Evolutionary conservation across 805 yeast genomes (phyloP), one percentile per base, ranked within the genome.

Genomic region (Sugiyamaella smithiae): DNA sequence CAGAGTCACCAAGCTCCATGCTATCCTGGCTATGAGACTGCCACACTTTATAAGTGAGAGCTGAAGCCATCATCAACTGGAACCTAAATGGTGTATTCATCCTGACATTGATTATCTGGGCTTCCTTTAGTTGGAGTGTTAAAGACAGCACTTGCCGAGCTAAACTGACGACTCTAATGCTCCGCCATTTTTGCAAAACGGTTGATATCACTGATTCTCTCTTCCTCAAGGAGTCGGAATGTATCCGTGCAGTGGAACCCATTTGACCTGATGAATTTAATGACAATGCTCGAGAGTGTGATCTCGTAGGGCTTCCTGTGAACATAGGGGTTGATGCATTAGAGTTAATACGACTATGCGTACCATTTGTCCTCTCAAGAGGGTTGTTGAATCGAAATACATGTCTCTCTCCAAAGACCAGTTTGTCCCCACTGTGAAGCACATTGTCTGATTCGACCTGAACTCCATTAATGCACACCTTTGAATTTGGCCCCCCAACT

Each of bases 361-460:
- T 22, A 22, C 31, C 40, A 12, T 45, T 36, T 12, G 31, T n/a
- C 41, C 38, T 43, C 23, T 51, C 54, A 20, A 26, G 40, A 19
- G 54, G 54, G 23, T 51, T 40, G 25, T 57, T 61, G 31, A 60
- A 61, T 16, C 65, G 44, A 33, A 61, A 61, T 1, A 60, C 46
- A 29, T 60, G 60, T 14, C 48, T 43, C 12, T 55, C 58, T 6
- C 63, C 64, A 19, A 61, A 36, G 6, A 55, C 51, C 3, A 61
- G 43, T 12, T 58, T 45, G 33, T 57, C 58, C 12, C 65, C 65
- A 2, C 62, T 49, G 33, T 50, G 57, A 7, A 61, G 38, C n/a
- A 22, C 19, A 5, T 40, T 52, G 2, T 53, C 44, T 14, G 46
- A 46, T 1, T 28, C 20, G 2, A 59, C 44, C 4, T 50, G 50